phyloP scores from a whole-genome alignment of 2,329 filamentous ascomycete species.

The Paraconiothyrium sp. region DNA sequence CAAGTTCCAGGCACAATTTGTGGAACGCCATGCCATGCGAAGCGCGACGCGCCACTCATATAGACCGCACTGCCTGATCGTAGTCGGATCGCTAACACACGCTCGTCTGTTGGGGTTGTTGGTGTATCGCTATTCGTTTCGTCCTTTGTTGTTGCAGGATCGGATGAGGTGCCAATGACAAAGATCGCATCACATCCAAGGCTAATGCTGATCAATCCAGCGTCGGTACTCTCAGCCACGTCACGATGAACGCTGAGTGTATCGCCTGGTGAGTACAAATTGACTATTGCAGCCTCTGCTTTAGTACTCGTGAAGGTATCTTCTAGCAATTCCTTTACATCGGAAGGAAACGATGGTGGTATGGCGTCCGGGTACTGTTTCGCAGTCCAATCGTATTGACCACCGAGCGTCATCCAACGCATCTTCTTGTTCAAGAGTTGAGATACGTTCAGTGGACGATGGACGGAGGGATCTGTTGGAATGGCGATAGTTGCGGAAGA shows the following conservation, averaged over 20 bases:
- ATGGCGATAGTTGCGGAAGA: constrained; percentile 34
- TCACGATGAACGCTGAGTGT: constrained; percentile 93
- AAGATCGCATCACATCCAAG: constrained; percentile 92
- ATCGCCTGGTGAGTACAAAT: constrained; percentile 90
- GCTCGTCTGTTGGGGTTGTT: constrained; percentile 25
- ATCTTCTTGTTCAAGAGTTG: constrained; percentile 81
- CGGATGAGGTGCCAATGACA: constrained; percentile 69
- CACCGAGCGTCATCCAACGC: constrained; percentile 93
- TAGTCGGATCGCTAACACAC: constrained; percentile 54
- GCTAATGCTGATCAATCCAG: constrained; percentile 83
- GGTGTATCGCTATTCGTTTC: constrained; percentile 39
- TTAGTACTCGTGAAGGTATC: constrained; percentile 78
- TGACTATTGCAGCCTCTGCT: constrained; percentile 91
- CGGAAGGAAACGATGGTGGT: constrained; percentile 77
- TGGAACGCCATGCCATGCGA: constrained; percentile 95
- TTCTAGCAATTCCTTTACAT: constrained; percentile 74
- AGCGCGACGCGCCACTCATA: constrained; percentile 83
- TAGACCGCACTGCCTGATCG: constrained; percentile 89
- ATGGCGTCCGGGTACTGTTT: constrained; percentile 77
- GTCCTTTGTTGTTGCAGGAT: neutral
- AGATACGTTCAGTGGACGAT: constrained; percentile 75
- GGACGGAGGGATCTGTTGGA: constrained; percentile 77
- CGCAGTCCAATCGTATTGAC: constrained; percentile 95
- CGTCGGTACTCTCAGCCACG: constrained; percentile 84
- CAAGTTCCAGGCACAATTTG: constrained; percentile 84